Evolutionary conservation across 306 rosid genomes (phyloP), one percentile per base, ranked within the genome.

Genomic region (Glycine latifolia): DNA sequence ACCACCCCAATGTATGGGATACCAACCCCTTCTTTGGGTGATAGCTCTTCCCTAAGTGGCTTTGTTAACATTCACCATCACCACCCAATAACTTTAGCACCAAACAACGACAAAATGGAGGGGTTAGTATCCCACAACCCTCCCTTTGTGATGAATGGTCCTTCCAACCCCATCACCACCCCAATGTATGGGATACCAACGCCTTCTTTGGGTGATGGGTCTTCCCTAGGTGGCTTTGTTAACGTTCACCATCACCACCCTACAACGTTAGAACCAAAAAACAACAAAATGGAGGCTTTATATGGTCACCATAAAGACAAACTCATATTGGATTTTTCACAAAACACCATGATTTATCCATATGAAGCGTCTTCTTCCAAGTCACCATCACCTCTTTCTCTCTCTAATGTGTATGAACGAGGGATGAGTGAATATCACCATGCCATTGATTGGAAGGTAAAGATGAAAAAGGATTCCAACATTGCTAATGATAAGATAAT

Each of bases 301-400:
- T 4, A 15, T 68, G 39, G 9, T 7, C 48, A 65, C 1, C 11
- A 59, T 0, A 48, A 70, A 48, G 75, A 11, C 9, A 20, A 47
- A 48, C 0, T 35, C 44, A 39, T 80, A 7, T 79, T 76, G 83
- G 77, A 75, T 14, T 50, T 79, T 39, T 54, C 81, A 4, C 53
- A 58, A 3, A 78, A 79, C 8, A 60, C 55, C 10, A 50, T 47
- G n/a, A 5, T 61, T 71, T 69, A 35, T 0, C 55, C 73, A 49
- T 49, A 0, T 9, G 4, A 13, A 3, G 8, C 5, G 17, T 8
- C 17, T 58, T 62, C 72, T 11, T 15, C 63, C 13, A 17, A 31
- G 7, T 16, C 60, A 5, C 54, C 60, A 10, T 14, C 73, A 6
- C 35, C 78, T 58, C 8, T 58, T 26, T 58, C 35, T 17, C 53